Percentiles rank a stretch among this genome's conserved stretches.
Evolutionary conservation across 345 rosid genomes (phyloP).

Genomic region (Sapria himalayana): DNA sequence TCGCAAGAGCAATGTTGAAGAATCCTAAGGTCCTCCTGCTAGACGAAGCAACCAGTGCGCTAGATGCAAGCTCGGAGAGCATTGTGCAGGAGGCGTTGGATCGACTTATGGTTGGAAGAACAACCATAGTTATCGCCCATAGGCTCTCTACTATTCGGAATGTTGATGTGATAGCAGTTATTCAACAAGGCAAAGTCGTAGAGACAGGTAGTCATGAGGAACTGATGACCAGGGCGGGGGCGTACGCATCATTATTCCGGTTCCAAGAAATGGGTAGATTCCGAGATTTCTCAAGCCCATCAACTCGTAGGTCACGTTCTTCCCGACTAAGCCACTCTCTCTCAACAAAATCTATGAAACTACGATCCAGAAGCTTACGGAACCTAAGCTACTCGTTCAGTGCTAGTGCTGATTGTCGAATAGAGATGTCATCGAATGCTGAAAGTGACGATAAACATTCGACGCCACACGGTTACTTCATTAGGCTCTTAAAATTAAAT

Average conservation of each 20-base stretch:
- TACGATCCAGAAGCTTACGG: constrained; percentile 87
- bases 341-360: constrained; percentile 82
- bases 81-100: constrained; percentile 97
- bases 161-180: constrained; percentile 82
- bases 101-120: constrained; percentile 93
- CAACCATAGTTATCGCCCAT: constrained; percentile 94
- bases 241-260: constrained; percentile 77
- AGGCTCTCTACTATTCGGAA: constrained; percentile 89
- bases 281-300: constrained; percentile 71
- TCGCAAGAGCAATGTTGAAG: constrained; percentile 96
- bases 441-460: constrained; percentile 77
- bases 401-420: constrained; percentile 88
- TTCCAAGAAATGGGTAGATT: constrained; percentile 93
- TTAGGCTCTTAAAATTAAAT: constrained; percentile 72
- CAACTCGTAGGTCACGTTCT: constrained; percentile 69
- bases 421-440: constrained; percentile 95
- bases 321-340: constrained; percentile 74
- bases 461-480: constrained; percentile 83
- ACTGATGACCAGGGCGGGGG: constrained; percentile 55
- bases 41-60: constrained; percentile 99
- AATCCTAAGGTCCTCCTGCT: constrained; percentile 85
- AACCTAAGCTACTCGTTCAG: constrained; percentile 95
- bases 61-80: constrained; percentile 94
- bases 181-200: constrained; percentile 93
- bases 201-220: constrained; percentile 94